phyloP scores from a whole-genome alignment of 2,329 filamentous ascomycete species.

The Plectosphaerella sp. region DNA sequence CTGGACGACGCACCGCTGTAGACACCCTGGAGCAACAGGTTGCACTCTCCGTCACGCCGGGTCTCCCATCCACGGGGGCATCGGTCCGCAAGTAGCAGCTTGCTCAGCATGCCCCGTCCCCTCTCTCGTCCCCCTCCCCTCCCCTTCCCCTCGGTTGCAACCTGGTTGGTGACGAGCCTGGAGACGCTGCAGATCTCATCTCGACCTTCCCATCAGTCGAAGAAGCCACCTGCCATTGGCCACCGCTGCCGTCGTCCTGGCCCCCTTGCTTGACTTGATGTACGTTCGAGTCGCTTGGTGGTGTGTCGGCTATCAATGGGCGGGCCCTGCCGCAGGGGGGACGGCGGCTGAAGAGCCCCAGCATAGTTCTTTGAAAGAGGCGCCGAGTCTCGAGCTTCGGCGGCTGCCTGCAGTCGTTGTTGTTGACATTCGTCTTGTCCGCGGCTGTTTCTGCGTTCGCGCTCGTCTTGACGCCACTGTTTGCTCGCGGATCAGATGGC shows the following conservation, averaged over 20 bases:
- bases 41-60: too few species aligned
- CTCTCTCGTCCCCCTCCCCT: too few species aligned
- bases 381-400: too few species aligned
- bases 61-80: conserved; percentile 1
- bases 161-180: conserved; percentile 9
- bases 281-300: background rate
- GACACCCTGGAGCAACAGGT: too few species aligned
- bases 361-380: too few species aligned
- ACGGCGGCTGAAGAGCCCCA: too few species aligned
- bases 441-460: background rate
- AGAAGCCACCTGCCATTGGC: background rate
- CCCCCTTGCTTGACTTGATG: conserved; percentile 4
- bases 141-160: background rate
- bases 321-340: too few species aligned
- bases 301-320: too few species aligned
- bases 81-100: conserved; percentile 7
- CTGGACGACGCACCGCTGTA: too few species aligned
- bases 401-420: too few species aligned
- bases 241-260: background rate
- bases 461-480: background rate
- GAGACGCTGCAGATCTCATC: conserved; percentile 11
- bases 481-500: background rate
- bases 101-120: too few species aligned
- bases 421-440: too few species aligned
- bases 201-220: conserved; percentile 3